These are phyloP conservation scores for Taphrina flavorubra DNA, from an alignment of 1,139 yeast species.

Conservation along the genomic window DNA sequence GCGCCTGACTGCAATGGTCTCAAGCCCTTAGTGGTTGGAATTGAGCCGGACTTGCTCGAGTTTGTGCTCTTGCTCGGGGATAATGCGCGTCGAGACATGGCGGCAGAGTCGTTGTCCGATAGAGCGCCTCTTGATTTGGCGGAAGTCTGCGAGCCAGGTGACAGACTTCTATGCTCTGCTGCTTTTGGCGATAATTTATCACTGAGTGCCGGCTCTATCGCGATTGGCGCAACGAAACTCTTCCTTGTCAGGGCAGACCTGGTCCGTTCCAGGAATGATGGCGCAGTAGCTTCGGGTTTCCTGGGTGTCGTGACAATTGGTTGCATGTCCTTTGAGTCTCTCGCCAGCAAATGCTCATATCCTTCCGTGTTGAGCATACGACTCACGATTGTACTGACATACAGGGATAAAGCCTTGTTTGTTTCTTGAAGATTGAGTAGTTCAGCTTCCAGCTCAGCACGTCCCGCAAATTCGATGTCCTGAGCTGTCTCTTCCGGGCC, in stretches of 20 bases:
- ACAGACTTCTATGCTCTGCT: background rate
- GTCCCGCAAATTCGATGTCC: conserved; percentile 19
- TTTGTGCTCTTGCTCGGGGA: conserved; percentile 10
- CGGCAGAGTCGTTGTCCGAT: background rate
- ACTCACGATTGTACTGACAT: conserved; percentile 31
- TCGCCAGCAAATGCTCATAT: conserved; percentile 29
- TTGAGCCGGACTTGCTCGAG: conserved; percentile 5
- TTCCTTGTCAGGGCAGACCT: conserved; percentile 17
- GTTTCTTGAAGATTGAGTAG: conserved; percentile 27
- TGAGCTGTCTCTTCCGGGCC: background rate
- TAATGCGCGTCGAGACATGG: background rate
- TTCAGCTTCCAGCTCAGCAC: conserved; percentile 30
- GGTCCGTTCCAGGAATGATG: conserved; percentile 24
- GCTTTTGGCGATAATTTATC: background rate
- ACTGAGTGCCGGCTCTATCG: background rate
- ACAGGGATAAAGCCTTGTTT: conserved; percentile 29
- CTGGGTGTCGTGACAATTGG: background rate
- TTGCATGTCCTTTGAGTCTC: conserved; percentile 21
- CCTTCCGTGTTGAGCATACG: conserved; percentile 32
- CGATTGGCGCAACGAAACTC: background rate
- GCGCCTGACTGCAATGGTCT: conserved; percentile 26
- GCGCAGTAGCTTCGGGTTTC: background rate
- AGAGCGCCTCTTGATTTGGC: background rate
- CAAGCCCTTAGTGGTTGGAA: conserved; percentile 12
- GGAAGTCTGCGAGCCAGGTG: conserved; percentile 3